Evolutionary conservation across 768 basidiomycete species (phyloP).

Genomic region (Cyathus striatus): DNA sequence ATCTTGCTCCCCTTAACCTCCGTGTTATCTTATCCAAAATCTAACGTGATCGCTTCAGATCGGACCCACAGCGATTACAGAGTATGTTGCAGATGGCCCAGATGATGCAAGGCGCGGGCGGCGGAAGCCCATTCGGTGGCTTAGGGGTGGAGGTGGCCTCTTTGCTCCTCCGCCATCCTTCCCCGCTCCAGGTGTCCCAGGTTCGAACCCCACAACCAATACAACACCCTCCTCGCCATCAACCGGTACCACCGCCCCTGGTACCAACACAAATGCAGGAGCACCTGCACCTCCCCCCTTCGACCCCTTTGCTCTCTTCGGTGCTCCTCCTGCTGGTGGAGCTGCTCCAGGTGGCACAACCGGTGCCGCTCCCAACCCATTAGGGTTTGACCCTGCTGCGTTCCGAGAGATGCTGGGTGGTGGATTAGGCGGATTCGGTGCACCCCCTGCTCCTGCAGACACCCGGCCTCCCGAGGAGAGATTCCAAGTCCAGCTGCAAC

Average conservation of each 20-base stretch:
- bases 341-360: conserved; percentile 14
- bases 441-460: conserved; percentile 53
- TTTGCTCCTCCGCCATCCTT: conserved; percentile 22
- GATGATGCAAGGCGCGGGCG: conserved; percentile 37
- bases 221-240: conserved; percentile 16
- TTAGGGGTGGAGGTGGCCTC: conserved; percentile 8
- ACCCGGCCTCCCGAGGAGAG: conserved; percentile 83
- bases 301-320: conserved; percentile 12
- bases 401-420: conserved; percentile 39
- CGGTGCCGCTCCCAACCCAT: conserved; percentile 23
- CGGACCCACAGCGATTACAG: conserved; percentile 75
- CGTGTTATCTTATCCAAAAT: background rate
- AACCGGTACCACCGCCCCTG: conserved; percentile 15
- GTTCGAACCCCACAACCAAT: conserved; percentile 18
- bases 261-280: conserved; percentile 12
- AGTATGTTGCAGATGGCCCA: conserved; percentile 73
- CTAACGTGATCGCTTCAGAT: conserved; percentile 37
- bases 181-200: conserved; percentile 71
- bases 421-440: conserved; percentile 15
- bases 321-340: conserved; percentile 15
- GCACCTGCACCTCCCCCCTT: conserved; percentile 15
- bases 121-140: conserved; percentile 11
- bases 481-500: conserved; percentile 86
- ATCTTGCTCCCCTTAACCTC: background rate
- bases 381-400: conserved; percentile 33